Evolutionary conservation across 2,329 filamentous ascomycete genomes (phyloP).

Genomic region (Aspergillus amoenus): DNA sequence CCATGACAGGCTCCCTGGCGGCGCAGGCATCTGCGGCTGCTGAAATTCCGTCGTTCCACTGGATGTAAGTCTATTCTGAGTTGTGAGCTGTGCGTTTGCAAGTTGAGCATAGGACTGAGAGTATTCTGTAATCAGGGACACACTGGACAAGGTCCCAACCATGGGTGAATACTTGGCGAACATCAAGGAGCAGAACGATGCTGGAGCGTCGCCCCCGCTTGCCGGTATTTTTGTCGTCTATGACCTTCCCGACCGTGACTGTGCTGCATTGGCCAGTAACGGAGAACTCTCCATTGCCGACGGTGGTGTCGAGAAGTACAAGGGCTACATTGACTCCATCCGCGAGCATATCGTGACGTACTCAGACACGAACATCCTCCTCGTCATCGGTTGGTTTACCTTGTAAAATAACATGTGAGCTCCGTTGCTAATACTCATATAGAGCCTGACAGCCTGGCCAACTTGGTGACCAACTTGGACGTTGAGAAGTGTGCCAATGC

Average conservation of each 20-base stretch:
- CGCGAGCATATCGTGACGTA: conserved; percentile 53
- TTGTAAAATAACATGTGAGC: not conserved
- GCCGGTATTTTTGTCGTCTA: conserved; percentile 60
- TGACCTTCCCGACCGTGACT: conserved; percentile 64
- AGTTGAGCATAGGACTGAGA: not conserved
- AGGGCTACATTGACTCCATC: conserved; percentile 57
- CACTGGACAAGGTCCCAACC: conserved; percentile 48
- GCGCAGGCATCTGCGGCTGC: conserved; percentile 51
- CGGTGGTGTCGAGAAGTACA: conserved; percentile 51
- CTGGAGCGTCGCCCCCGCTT: conserved; percentile 48
- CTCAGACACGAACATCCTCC: conserved; percentile 52
- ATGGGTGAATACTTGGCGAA: conserved; percentile 50
- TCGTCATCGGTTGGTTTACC: conserved; percentile 47
- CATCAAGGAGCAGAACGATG: conserved; percentile 49
- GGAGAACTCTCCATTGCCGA: conserved; percentile 60
- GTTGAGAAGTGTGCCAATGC: conserved; percentile 56
- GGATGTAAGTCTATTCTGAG: conserved; percentile 43
- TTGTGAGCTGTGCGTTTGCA: not conserved
- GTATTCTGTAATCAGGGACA: conserved; percentile 36
- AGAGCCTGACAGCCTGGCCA: conserved; percentile 65
- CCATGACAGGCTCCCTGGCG: conserved; percentile 56
- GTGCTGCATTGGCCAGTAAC: conserved; percentile 62
- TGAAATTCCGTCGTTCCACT: conserved; percentile 52
- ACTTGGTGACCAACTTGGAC: conserved; percentile 61
- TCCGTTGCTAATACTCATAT: conserved; percentile 31